phyloP scores from a whole-genome alignment of 495 filamentous ascomycete species.

The Astrothelium subdiscretum region DNA sequence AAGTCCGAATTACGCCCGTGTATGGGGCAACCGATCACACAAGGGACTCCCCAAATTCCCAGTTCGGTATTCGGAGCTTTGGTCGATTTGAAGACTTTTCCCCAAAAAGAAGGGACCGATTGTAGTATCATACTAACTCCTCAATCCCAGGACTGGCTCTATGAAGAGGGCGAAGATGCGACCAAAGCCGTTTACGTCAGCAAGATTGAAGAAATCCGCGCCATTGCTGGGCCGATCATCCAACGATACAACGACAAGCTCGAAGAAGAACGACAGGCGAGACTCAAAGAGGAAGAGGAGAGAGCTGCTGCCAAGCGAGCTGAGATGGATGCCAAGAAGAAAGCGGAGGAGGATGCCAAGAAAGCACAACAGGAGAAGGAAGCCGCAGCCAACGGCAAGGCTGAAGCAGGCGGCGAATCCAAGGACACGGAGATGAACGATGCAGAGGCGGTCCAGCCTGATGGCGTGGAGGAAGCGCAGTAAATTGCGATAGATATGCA shows the following conservation, averaged over 20 bases:
- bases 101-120: background rate
- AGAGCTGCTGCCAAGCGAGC: conserved; percentile 33
- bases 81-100: no score
- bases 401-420: conserved; percentile 17
- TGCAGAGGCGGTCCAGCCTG: conserved; percentile 24
- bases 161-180: conserved; percentile 92
- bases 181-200: conserved; percentile 85
- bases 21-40: background rate
- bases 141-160: conserved; percentile 79
- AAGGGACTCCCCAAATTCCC: no score
- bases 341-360: conserved; percentile 56
- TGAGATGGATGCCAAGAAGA: conserved; percentile 59
- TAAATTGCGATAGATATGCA: background rate
- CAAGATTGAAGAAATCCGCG: conserved; percentile 93
- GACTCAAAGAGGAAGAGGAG: conserved; percentile 67
- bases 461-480: conserved; percentile 27
- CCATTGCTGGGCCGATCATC: conserved; percentile 79
- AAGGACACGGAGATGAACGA: conserved; percentile 34
- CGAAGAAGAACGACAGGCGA: conserved; percentile 73
- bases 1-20: background rate
- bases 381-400: conserved; percentile 34
- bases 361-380: conserved; percentile 43
- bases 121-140: background rate
- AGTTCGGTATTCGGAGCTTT: no score
- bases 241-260: conserved; percentile 92